These are phyloP conservation scores for Myxozyma vanderwaltii DNA, from an alignment of 805 yeast species.

Conservation along the genomic window DNA sequence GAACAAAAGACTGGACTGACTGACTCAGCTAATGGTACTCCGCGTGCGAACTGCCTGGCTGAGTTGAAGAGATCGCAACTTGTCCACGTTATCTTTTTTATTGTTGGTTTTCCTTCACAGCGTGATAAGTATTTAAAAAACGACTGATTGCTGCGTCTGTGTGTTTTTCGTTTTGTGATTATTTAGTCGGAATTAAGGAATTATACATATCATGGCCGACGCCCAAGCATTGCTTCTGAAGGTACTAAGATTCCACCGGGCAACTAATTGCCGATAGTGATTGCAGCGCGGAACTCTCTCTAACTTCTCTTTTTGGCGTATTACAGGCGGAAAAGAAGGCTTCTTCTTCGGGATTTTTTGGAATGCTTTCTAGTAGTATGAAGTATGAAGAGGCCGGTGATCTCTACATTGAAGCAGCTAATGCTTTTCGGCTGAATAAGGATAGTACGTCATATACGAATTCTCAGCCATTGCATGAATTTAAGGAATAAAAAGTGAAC, in stretches of 20 bases:
- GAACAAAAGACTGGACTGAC: too few species aligned
- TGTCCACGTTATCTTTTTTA: too few species aligned
- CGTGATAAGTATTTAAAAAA: neutral
- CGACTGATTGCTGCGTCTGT: neutral
- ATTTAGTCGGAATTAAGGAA: neutral
- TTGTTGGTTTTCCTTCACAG: too few species aligned
- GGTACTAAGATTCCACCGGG: slow-evolving; percentile 12
- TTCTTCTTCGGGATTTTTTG: slow-evolving; percentile 63
- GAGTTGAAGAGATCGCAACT: too few species aligned
- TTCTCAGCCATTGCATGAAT: neutral
- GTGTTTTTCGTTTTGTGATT: neutral
- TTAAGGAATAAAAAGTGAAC: too few species aligned
- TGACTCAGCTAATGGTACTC: too few species aligned
- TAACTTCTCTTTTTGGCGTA: neutral
- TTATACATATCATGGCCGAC: slow-evolving; percentile 34
- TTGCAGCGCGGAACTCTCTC: neutral
- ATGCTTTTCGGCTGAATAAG: slow-evolving; percentile 74
- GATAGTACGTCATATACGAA: slow-evolving; percentile 44
- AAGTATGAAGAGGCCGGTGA: slow-evolving; percentile 92
- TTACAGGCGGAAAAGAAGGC: slow-evolving; percentile 68
- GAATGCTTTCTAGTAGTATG: slow-evolving; percentile 47
- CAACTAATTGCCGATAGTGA: neutral
- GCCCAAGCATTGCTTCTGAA: slow-evolving; percentile 24
- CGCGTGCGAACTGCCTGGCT: too few species aligned
- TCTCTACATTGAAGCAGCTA: slow-evolving; percentile 89